Base-by-base conservation (phyloP, 345 rosid species). In the Boechera divaricarpa region DNA sequence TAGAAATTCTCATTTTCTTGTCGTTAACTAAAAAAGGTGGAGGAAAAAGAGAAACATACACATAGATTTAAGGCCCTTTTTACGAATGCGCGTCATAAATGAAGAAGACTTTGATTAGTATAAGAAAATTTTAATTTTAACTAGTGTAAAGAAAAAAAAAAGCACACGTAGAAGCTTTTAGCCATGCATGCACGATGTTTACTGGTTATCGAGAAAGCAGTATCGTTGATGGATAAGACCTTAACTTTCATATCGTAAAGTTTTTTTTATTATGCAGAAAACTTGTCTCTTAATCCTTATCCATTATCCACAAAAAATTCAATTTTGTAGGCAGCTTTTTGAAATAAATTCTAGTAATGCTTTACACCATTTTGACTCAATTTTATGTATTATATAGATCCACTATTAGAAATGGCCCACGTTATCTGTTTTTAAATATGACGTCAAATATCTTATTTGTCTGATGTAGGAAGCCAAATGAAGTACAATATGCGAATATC, bases 61-160 rank as follows among this genome's bases (percentile, higher is more conserved):
- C 77, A 78, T 72, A 65, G 77, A 65, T 78, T 5, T 72, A 58
- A 57, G 69, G 3, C 73, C 56, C 73, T 72, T 78, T 78, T 51
- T 58, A 78, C 81, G 72, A 72, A 78, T 78, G 77, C 81, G 36
- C 81, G 81, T 78, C 81, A 78, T 72, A 71, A 72, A 70, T 45
- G 60, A 32, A 49, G 31, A 78, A 58, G 44, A 70, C 80, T 77
- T 55, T 77, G 60, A 57, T 48, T 70, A 31, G 21, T 55, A 48
- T 64, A 57, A 29, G 6, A 55, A 54, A 47, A 0, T 12, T 7
- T 76, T 55, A 29, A 31, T 39, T 15, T 70, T 24, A 69, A 69
- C n/a, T 55, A 77, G 59, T 47, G 5, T 28, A 72, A 65, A 67
- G 69, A 62, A 65, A 64, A 55, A 39, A 26, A 52, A 41, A 72